phyloP scores from a whole-genome alignment of 1,139 yeast species.

The Yamadazyma dendronema region DNA sequence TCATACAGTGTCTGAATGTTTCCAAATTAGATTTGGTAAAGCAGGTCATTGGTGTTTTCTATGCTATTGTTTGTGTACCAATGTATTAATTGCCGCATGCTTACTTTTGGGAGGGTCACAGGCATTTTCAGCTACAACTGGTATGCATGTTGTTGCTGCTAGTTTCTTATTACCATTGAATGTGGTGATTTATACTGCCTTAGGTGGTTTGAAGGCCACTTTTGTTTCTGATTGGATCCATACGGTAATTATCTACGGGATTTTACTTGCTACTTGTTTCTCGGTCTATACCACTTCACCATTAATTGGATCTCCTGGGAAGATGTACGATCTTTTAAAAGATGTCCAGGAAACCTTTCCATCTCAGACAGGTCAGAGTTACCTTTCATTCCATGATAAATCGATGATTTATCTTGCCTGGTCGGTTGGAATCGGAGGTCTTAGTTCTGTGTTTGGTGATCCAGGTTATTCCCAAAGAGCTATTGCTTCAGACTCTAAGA shows the following conservation, averaged over 20 bases:
- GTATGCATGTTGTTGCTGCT: slow-evolving; percentile 20
- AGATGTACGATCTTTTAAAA: slow-evolving; percentile 43
- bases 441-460: slow-evolving; percentile 38
- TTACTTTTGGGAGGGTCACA: slow-evolving; percentile 19
- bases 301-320: slow-evolving; percentile 45
- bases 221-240: slow-evolving; percentile 47
- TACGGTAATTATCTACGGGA: slow-evolving; percentile 35
- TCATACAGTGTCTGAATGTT: slow-evolving; percentile 72
- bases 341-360: slow-evolving; percentile 15
- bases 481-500: slow-evolving; percentile 35
- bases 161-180: slow-evolving; percentile 48
- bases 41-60: slow-evolving; percentile 19
- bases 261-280: slow-evolving; percentile 38
- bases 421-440: slow-evolving; percentile 30
- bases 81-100: slow-evolving; percentile 16
- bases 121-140: slow-evolving; percentile 18
- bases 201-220: slow-evolving; percentile 48
- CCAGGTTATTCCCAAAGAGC: slow-evolving; percentile 43
- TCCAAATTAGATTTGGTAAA: slow-evolving; percentile 68
- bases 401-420: slow-evolving; percentile 21
- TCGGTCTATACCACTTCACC: slow-evolving; percentile 35
- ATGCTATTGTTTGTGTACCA: slow-evolving; percentile 17
- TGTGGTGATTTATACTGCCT: slow-evolving; percentile 44
- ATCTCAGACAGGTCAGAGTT: slow-evolving; percentile 15
- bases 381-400: slow-evolving; percentile 14